A percentile compares a stretch with the other conserved stretches of the same genome.
Evolutionary conservation across 176 grass and related monocot genomes (phyloP).

Genomic region (Guadua angustifolia): DNA sequence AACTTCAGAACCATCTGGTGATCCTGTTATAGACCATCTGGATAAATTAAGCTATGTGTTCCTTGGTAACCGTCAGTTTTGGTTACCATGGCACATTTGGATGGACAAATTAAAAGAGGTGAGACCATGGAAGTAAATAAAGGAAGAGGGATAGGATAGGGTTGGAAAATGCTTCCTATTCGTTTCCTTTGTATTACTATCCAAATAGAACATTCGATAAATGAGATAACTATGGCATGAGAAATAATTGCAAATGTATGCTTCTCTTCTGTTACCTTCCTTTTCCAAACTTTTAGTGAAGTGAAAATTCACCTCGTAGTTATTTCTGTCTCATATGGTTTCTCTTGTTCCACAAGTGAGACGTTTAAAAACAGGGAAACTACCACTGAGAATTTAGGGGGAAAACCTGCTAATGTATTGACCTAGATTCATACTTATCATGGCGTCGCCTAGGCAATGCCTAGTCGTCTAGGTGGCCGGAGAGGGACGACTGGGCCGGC

Average conservation of each 20-base stretch:
- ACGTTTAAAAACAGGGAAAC: background rate
- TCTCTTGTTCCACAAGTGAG: background rate
- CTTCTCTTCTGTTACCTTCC: background rate
- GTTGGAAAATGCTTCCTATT: background rate
- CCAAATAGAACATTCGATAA: background rate
- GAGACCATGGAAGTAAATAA: slow-evolving; percentile 2
- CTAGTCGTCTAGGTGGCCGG: too few relatives aligned
- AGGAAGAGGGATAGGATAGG: background rate
- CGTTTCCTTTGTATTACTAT: background rate
- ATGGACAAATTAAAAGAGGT: background rate
- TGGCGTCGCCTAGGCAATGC: too few relatives aligned
- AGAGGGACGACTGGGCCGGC: too few relatives aligned
- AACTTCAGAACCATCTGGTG: background rate
- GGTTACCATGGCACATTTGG: background rate
- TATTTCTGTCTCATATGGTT: background rate
- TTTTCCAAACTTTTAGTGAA: background rate
- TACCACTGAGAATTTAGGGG: background rate
- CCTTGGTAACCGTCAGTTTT: background rate
- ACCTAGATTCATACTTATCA: background rate
- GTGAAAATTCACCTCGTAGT: background rate
- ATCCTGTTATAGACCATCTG: slow-evolving; percentile 16
- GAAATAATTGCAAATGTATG: too few relatives aligned
- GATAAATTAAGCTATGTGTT: background rate
- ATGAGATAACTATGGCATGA: background rate
- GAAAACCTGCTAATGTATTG: background rate